Evolutionary conservation across 148 eudicot species (phyloP).

Genomic region (Vaccinium myrtillus): DNA sequence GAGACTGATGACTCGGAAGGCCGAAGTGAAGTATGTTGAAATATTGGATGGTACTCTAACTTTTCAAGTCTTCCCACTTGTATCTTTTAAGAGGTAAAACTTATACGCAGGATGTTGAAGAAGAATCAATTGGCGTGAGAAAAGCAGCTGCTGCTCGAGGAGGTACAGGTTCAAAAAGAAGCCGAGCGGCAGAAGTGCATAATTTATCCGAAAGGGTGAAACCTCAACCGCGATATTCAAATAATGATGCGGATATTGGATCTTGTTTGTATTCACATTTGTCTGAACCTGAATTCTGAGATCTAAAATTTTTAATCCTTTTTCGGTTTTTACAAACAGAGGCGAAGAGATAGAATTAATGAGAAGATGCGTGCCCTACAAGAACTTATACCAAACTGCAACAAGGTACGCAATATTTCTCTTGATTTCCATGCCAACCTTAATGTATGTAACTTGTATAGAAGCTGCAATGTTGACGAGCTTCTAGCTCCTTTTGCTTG

Average conservation of each 20-base stretch:
- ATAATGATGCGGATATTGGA: constrained; percentile 5
- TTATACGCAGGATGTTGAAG: constrained; percentile 72
- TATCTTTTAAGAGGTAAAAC: neutral
- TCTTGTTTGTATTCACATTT: constrained; percentile 5
- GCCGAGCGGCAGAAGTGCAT: constrained; percentile 99
- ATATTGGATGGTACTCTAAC: neutral
- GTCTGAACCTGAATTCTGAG: neutral
- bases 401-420: constrained; percentile 49
- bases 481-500: neutral
- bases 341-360: constrained; percentile 92
- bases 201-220: constrained; percentile 92
- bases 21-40: constrained; percentile 63
- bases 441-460: neutral
- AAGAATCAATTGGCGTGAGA: constrained; percentile 62
- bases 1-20: constrained; percentile 76
- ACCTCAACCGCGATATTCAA: neutral
- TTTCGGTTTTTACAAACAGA: constrained; percentile 45
- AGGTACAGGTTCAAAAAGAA: constrained; percentile 67
- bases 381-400: constrained; percentile 99
- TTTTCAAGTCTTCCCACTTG: neutral
- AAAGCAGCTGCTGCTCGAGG: constrained; percentile 53
- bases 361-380: constrained; percentile 98
- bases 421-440: neutral
- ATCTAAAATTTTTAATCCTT: neutral
- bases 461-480: neutral